phyloP scores from a whole-genome alignment of 2,329 filamentous ascomycete genomes.

The Cladorrhinum sp. region DNA sequence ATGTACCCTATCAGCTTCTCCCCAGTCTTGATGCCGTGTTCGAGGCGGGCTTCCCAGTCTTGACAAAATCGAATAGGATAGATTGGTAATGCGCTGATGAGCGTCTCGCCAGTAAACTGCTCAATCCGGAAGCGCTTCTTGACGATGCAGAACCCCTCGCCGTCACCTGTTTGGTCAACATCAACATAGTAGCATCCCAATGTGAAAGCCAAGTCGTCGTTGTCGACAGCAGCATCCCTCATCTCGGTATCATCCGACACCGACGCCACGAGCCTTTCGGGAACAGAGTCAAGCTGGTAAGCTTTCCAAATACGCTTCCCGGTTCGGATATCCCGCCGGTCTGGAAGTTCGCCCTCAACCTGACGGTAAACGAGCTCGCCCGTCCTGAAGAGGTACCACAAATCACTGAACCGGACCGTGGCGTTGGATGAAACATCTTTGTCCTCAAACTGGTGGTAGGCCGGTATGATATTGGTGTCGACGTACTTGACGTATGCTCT shows the following conservation, averaged over 20 bases:
- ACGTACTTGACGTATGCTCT: conserved; percentile 3
- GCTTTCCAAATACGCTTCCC: conserved; percentile 12
- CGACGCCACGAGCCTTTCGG: neutral
- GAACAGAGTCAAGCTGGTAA: conserved; percentile 7
- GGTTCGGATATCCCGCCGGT: conserved; percentile 10
- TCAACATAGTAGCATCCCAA: conserved; percentile 14
- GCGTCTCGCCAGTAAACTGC: conserved; percentile 5
- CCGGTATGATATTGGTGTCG: conserved; percentile 14
- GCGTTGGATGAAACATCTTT: conserved; percentile 8
- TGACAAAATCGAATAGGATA: conserved; percentile 11
- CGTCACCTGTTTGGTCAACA: neutral
- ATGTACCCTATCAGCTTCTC: conserved; percentile 2
- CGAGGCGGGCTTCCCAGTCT: neutral
- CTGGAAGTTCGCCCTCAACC: conserved; percentile 3
- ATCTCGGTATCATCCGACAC: conserved; percentile 13
- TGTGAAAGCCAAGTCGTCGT: conserved; percentile 3
- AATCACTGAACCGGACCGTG: conserved; percentile 18
- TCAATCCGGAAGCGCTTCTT: conserved; percentile 12
- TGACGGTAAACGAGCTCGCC: conserved; percentile 19
- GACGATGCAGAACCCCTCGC: conserved; percentile 10
- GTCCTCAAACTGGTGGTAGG: conserved; percentile 13
- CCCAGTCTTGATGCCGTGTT: neutral
- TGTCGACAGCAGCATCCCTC: neutral
- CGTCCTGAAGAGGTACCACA: conserved; percentile 22
- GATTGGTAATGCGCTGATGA: conserved; percentile 3